phyloP scores from a whole-genome alignment of 202 grass and related monocot genomes.

The Carex sylvatica region DNA sequence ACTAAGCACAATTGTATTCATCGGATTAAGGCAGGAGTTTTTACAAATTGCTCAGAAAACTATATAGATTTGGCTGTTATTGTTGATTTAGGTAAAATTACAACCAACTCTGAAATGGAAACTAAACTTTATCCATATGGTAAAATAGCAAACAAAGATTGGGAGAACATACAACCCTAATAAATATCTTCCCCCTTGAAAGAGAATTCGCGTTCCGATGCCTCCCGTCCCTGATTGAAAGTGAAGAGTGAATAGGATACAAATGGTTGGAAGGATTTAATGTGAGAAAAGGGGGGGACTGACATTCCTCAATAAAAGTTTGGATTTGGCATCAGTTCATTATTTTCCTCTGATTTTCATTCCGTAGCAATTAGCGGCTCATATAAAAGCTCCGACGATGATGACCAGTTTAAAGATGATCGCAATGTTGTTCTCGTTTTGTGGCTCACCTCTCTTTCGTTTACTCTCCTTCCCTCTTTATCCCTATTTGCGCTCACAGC shows the following conservation, averaged over 20 bases:
- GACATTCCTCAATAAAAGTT: background rate
- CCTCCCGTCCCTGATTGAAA: background rate
- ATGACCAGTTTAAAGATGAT: background rate
- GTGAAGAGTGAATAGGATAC: background rate
- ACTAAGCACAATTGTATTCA: background rate
- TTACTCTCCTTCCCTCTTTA: too few species aligned
- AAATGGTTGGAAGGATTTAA: background rate
- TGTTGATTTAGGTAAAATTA: background rate
- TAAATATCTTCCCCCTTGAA: too few species aligned
- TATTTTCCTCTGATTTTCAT: background rate
- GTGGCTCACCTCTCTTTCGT: too few species aligned
- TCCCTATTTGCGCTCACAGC: too few species aligned
- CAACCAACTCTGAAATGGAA: background rate
- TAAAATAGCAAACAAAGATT: background rate
- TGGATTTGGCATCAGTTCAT: background rate
- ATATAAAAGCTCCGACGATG: background rate
- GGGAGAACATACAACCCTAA: background rate
- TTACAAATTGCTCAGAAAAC: background rate
- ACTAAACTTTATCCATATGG: background rate
- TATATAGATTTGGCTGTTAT: background rate
- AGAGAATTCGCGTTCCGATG: too few species aligned
- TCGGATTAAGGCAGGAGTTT: background rate
- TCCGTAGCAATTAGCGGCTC: background rate
- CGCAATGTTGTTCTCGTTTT: too few species aligned
- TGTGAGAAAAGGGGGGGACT: background rate